Percentiles rank a stretch among this genome's conserved stretches.
Conservation (phyloP, 2,329 filamentous ascomycete species). For the Ilyonectria robusta region DNA sequence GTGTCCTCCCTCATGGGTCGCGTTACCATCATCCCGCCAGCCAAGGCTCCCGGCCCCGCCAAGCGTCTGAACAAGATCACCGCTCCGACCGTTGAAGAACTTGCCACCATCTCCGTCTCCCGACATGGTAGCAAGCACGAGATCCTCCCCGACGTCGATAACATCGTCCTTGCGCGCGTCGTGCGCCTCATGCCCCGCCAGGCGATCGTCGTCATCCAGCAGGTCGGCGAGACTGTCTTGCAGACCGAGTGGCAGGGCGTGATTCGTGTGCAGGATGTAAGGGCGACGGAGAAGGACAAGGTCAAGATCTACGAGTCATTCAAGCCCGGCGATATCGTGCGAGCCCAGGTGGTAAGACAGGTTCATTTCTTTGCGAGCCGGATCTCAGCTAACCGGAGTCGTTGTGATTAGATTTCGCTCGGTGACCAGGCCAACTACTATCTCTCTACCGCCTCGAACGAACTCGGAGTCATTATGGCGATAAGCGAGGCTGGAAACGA, state of each 20-base stretch:
- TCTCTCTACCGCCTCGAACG: slow-evolving; percentile 90
- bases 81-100: slow-evolving; percentile 58
- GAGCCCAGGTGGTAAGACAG: slow-evolving; percentile 80
- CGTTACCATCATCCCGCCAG: slow-evolving; percentile 68
- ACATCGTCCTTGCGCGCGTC: slow-evolving; percentile 86
- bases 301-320: slow-evolving; percentile 94
- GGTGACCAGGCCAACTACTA: slow-evolving; percentile 98
- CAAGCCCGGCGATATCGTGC: slow-evolving; percentile 90
- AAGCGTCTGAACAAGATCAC: slow-evolving; percentile 74
- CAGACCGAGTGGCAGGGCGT: slow-evolving; percentile 88
- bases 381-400: slow-evolving; percentile 13
- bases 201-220: slow-evolving; percentile 87
- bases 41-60: slow-evolving; percentile 63
- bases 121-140: slow-evolving; percentile 70
- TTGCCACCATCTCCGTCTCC: slow-evolving; percentile 70
- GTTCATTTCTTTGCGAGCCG: background rate
- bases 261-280: slow-evolving; percentile 90
- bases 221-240: slow-evolving; percentile 80
- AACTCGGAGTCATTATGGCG: slow-evolving; percentile 94
- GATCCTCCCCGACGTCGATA: slow-evolving; percentile 85
- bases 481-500: slow-evolving; percentile 88
- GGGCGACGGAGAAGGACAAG: slow-evolving; percentile 95
- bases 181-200: slow-evolving; percentile 88
- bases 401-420: slow-evolving; percentile 76
- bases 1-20: slow-evolving; percentile 87